A percentile compares a stretch with the other conserved stretches of the same genome.
phyloP scores from a whole-genome alignment of 1,284 basidiomycete genomes.

The Ustilago trichophora region DNA sequence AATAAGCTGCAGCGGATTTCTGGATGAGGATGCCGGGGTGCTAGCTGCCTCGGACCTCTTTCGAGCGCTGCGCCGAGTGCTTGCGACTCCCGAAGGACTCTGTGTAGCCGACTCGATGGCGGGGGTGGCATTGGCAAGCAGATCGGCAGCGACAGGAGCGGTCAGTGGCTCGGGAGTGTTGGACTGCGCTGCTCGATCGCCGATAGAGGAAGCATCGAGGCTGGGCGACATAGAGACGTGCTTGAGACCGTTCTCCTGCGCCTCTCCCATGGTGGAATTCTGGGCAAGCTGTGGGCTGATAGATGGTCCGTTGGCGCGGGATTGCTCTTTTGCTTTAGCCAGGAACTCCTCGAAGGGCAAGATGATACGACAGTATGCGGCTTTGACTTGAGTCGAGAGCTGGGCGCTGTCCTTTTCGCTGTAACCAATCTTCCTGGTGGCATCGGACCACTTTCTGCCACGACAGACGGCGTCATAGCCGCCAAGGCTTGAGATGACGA shows the following conservation, averaged over 20 bases:
- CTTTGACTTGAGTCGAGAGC: conserved; percentile 85
- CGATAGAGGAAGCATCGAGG: conserved; percentile 17
- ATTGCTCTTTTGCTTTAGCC: conserved; percentile 67
- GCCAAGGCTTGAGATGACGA: conserved; percentile 86
- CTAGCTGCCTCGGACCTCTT: conserved; percentile 30
- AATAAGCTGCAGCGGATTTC: conserved; percentile 16
- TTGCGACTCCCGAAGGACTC: conserved; percentile 28
- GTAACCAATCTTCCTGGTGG: conserved; percentile 83
- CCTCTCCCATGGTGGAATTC: conserved; percentile 21
- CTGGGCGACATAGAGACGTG: conserved; percentile 29
- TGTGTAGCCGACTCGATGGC: conserved; percentile 13
- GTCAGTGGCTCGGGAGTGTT: conserved; percentile 36
- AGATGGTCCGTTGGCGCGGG: conserved; percentile 23
- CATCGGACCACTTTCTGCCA: conserved; percentile 83
- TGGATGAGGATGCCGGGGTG: conserved; percentile 24
- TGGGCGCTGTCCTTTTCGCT: conserved; percentile 72
- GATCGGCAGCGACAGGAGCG: conserved; percentile 22
- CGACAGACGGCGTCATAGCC: conserved; percentile 83
- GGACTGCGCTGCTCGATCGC: conserved; percentile 7
- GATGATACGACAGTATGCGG: conserved; percentile 88
- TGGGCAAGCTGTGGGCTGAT: conserved; percentile 25
- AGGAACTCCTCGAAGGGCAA: conserved; percentile 92
- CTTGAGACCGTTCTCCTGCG: conserved; percentile 5
- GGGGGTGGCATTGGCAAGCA: conserved; percentile 20
- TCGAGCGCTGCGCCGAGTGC: conserved; percentile 36